These are phyloP conservation scores for Penicillium capsulatum DNA, from an alignment of 2,329 filamentous ascomycete species.

Conservation along the genomic window DNA sequence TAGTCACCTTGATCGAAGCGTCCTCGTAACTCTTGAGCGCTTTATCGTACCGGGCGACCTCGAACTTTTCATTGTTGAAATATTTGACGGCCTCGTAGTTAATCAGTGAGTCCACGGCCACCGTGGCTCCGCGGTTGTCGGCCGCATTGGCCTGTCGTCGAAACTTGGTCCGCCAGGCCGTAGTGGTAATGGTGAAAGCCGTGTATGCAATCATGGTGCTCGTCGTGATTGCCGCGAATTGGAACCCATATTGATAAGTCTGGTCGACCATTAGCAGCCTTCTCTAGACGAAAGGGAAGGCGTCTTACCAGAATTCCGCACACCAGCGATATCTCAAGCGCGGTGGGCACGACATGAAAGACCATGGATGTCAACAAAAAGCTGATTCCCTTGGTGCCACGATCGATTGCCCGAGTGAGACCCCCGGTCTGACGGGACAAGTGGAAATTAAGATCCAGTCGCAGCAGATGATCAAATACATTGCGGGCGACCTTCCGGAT, in stretches of 20 bases:
- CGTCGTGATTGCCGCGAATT: slow-evolving; percentile 87
- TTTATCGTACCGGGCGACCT: slow-evolving; percentile 84
- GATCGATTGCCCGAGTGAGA: slow-evolving; percentile 86
- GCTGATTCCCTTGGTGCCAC: slow-evolving; percentile 97
- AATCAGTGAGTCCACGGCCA: slow-evolving; percentile 93
- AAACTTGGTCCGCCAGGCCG: slow-evolving; percentile 95
- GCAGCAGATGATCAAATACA: slow-evolving; percentile 85
- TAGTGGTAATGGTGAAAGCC: slow-evolving; percentile 95
- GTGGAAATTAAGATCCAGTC: slow-evolving; percentile 89
- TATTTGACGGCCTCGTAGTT: slow-evolving; percentile 99
- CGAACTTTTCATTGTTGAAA: slow-evolving; percentile 97
- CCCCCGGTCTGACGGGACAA: slow-evolving; percentile 91
- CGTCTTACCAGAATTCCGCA: slow-evolving; percentile 73
- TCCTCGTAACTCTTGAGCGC: slow-evolving; percentile 83
- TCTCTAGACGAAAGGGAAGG: not conserved
- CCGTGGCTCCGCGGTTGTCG: slow-evolving; percentile 90
- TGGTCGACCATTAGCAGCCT: slow-evolving; percentile 27
- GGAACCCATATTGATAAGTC: slow-evolving; percentile 89
- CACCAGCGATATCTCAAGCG: slow-evolving; percentile 89
- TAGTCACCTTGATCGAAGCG: slow-evolving; percentile 94
- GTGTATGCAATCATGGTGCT: slow-evolving; percentile 90
- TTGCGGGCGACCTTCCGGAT: slow-evolving; percentile 87
- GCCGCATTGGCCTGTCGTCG: slow-evolving; percentile 91
- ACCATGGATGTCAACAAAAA: slow-evolving; percentile 97
- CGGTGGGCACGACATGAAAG: slow-evolving; percentile 91